Percentiles rank a stretch among this genome's conserved stretches.
These are phyloP conservation scores for Eutrema japonicum DNA, from an alignment of 345 rosid species.

Conservation along the genomic window DNA sequence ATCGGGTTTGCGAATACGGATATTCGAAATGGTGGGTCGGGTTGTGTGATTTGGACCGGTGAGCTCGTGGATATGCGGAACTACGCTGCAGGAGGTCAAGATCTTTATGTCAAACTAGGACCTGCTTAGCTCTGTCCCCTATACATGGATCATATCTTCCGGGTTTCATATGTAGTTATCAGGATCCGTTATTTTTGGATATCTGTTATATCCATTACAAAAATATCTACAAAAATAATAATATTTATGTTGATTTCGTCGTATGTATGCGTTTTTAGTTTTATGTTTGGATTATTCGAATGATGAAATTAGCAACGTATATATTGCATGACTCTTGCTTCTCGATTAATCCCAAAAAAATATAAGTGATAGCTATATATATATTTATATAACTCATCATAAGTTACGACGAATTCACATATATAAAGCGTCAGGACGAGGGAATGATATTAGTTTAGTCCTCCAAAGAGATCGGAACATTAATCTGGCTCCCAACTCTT, in stretches of 20 bases:
- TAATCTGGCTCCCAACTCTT: conserved; percentile 15
- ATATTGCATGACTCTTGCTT: neutral
- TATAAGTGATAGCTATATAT: no score
- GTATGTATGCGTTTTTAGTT: no score
- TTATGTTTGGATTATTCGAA: no score
- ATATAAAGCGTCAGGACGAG: neutral
- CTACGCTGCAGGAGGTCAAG: conserved; percentile 53
- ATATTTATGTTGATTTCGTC: neutral
- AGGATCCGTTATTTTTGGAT: neutral
- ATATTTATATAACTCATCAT: no score
- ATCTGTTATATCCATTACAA: neutral
- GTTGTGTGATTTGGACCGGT: conserved; percentile 55
- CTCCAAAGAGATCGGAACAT: conserved; percentile 14
- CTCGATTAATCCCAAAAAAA: neutral
- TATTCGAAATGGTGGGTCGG: conserved; percentile 46
- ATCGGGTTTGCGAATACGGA: conserved; percentile 46
- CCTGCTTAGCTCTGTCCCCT: conserved; percentile 42
- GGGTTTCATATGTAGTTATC: neutral
- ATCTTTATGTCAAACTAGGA: conserved; percentile 62
- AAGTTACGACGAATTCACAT: no score
- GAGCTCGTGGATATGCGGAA: conserved; percentile 47
- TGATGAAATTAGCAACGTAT: neutral
- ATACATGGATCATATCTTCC: neutral
- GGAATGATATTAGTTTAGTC: neutral
- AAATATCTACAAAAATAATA: neutral